Evolutionary conservation across 1,139 yeast species (phyloP).

Genomic region (Lodderomyces elongisporus): DNA sequence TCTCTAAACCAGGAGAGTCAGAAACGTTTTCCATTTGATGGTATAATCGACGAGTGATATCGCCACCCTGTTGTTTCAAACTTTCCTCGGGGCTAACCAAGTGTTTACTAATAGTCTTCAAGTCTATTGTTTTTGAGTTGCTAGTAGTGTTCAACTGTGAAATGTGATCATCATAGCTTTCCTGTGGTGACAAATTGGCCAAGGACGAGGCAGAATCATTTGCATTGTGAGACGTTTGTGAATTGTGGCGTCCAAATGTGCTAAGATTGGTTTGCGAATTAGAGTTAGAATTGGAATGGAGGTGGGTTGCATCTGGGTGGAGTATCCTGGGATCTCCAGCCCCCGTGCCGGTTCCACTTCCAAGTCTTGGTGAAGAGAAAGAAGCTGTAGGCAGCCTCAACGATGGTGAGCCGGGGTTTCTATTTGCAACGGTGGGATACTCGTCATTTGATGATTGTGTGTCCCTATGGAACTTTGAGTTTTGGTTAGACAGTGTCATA

Average conservation of each 20-base stretch:
- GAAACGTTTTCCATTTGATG: slow-evolving; percentile 23
- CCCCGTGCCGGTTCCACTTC: too few species aligned
- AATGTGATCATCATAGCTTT: slow-evolving; percentile 19
- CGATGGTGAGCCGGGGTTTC: too few species aligned
- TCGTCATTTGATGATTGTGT: background rate
- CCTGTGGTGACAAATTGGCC: too few species aligned
- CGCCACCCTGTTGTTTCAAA: slow-evolving; percentile 61
- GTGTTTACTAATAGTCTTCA: slow-evolving; percentile 30
- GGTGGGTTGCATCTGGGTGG: too few species aligned
- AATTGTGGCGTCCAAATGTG: background rate
- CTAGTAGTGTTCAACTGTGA: slow-evolving; percentile 17
- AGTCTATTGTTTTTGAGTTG: slow-evolving; percentile 23
- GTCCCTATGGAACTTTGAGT: background rate
- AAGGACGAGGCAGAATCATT: slow-evolving; percentile 3
- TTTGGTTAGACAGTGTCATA: slow-evolving; percentile 1
- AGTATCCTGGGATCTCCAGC: too few species aligned
- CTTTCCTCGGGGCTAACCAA: slow-evolving; percentile 35
- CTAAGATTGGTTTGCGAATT: slow-evolving; percentile 1
- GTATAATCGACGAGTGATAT: slow-evolving; percentile 60
- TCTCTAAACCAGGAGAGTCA: slow-evolving; percentile 6
- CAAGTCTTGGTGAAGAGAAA: background rate
- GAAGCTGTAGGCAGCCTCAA: background rate
- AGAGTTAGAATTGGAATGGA: background rate
- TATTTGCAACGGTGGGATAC: background rate
- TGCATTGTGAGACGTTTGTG: background rate